Base-by-base conservation (phyloP, 495 filamentous ascomycete species). In the Neurospora hispaniola region DNA sequence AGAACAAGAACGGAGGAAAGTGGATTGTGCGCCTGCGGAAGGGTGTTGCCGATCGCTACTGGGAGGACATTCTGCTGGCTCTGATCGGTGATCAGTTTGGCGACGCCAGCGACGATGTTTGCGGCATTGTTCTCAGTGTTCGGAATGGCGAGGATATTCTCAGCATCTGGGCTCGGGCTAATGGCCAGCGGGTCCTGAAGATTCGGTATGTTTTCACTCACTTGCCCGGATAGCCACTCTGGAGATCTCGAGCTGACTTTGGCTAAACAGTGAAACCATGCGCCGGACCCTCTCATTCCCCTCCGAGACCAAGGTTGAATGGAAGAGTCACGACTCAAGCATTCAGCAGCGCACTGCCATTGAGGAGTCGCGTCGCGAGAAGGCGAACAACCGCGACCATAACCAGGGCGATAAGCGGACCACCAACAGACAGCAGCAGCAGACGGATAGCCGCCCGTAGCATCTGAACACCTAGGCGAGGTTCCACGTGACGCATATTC, bases 11-110 rank as follows among this genome's bases (percentile, higher is more conserved):
- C 71, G 96, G 96, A 70, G 96, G 96, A 39, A 99, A 99, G 85
- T 99, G 95, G 94, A 93, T 97, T 70, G 90, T 99, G 78, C 85
- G 95, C 76, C 82, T 99, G 75, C 97, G 95, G 88, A 99, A 99
- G 85, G 96, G 96, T 38, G 93, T 98, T 27, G 91, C 92, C 14
- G 96, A 98, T 82, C 90, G 96, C 54, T 99, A 97, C 84, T 99
- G 96, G 92, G 96, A 99, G 85, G 94, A 99, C 79, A 85, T 99
- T 69, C 86, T 98, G 69, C 82, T 98, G 74, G 94, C 93, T 42
- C 92, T 97, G 79, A 88, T 97, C 70, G 96, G 96, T 35, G 94
- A 98, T 79, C 96, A 98, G 80, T 98, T 98, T 81, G 89, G 90
- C 42, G 96, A 98, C 76, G 95, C 93, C 42, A 88, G 91, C 44